phyloP scores from a whole-genome alignment of 495 filamentous ascomycete species.

The Patellaria atrata region DNA sequence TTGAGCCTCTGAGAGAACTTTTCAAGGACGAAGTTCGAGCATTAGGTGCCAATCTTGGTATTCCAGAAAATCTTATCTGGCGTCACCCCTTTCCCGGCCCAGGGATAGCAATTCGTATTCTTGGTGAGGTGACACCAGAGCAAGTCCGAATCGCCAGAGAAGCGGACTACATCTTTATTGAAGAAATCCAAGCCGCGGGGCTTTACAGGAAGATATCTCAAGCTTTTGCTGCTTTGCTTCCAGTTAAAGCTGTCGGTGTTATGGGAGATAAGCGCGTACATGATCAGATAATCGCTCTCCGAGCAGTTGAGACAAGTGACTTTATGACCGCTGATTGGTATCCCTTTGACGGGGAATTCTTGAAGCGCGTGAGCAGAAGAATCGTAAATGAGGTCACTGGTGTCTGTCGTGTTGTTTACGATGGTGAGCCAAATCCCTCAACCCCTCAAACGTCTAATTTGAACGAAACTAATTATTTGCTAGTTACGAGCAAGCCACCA shows the following conservation, averaged over 20 bases:
- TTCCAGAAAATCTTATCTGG: conserved; percentile 64
- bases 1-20: conserved; percentile 67
- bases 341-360: conserved; percentile 48
- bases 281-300: conserved; percentile 43
- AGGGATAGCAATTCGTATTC: conserved; percentile 76
- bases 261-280: conserved; percentile 63
- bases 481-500: conserved; percentile 64
- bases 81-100: conserved; percentile 78
- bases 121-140: conserved; percentile 75
- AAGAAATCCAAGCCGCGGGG: conserved; percentile 69
- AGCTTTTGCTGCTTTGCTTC: conserved; percentile 69
- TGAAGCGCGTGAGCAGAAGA: conserved; percentile 50
- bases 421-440: conserved; percentile 22
- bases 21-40: conserved; percentile 76
- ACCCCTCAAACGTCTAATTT: conserved; percentile 1
- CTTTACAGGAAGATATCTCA: conserved; percentile 71
- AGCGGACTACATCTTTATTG: conserved; percentile 82
- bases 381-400: conserved; percentile 83
- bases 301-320: conserved; percentile 64
- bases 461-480: conserved; percentile 5
- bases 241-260: conserved; percentile 59
- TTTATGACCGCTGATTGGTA: conserved; percentile 76
- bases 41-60: conserved; percentile 63
- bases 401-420: conserved; percentile 48
- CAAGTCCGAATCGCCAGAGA: conserved; percentile 65